A percentile compares a stretch with the other conserved stretches of the same genome.
phyloP scores from a whole-genome alignment of 257 asterid species.

The Lithospermum erythrorhizon region DNA sequence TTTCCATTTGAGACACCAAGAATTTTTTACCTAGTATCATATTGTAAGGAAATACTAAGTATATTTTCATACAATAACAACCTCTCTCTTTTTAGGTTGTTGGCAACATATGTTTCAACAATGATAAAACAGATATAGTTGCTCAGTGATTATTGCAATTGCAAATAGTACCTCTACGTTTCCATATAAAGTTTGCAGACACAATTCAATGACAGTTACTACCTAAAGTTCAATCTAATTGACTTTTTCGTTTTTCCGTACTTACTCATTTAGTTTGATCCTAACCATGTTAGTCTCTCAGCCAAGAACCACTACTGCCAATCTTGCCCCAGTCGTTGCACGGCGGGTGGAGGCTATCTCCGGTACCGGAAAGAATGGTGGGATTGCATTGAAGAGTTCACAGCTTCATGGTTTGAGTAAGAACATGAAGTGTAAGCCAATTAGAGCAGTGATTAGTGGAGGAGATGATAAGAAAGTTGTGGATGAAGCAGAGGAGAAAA shows the following conservation, averaged over 20 bases:
- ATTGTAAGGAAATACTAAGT: not conserved
- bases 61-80: too few relatives aligned
- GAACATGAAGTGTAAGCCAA: slow-evolving; percentile 3
- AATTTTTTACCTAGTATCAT: not conserved
- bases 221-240: too few relatives aligned
- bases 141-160: too few relatives aligned
- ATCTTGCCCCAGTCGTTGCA: slow-evolving; percentile 3
- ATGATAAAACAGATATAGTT: too few relatives aligned
- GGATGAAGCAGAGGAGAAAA: slow-evolving; percentile 14
- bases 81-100: not conserved
- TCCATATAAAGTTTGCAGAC: not conserved
- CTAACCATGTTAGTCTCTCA: slow-evolving; percentile 47
- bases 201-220: not conserved
- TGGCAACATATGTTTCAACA: not conserved
- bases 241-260: too few relatives aligned
- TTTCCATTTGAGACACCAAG: not conserved
- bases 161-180: too few relatives aligned
- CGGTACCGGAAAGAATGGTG: slow-evolving; percentile 23
- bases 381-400: slow-evolving; percentile 9
- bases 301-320: slow-evolving; percentile 24
- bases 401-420: slow-evolving; percentile 14
- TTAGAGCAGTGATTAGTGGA: slow-evolving; percentile 60
- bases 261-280: not conserved
- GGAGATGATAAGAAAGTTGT: slow-evolving; percentile 48
- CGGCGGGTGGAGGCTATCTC: not conserved